phyloP scores from a whole-genome alignment of 1,284 basidiomycete species.

The Ceratobasidium sp. region DNA sequence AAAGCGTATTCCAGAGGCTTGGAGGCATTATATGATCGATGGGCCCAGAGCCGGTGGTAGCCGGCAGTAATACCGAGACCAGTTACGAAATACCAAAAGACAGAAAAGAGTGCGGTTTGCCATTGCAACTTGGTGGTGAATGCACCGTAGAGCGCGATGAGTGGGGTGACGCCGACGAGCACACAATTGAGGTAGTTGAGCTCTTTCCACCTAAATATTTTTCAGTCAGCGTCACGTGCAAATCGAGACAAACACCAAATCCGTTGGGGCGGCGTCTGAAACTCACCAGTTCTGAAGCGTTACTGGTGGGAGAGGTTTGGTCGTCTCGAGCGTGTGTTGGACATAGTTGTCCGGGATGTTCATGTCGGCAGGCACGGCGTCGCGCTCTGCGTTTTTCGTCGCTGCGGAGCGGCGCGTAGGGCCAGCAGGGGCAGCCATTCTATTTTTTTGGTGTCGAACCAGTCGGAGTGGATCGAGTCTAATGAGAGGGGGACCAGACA shows the following conservation, averaged over 20 bases:
- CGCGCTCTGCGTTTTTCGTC: conserved; percentile 39
- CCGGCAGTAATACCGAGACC: conserved; percentile 79
- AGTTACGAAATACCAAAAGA: conserved; percentile 87
- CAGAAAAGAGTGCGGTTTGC: conserved; percentile 75
- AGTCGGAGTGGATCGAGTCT: conserved; percentile 19
- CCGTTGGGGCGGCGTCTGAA: conserved; percentile 48
- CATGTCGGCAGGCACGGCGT: conserved; percentile 63
- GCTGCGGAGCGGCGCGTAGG: conserved; percentile 22
- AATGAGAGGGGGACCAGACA: conserved; percentile 20
- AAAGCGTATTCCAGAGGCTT: conserved; percentile 80
- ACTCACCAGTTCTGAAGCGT: conserved; percentile 65
- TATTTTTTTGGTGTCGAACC: conserved; percentile 30
- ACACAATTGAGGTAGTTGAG: conserved; percentile 81
- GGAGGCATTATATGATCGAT: conserved; percentile 88
- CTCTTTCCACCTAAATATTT: conserved; percentile 58
- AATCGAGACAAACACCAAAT: neutral
- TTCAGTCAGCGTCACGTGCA: conserved; percentile 22
- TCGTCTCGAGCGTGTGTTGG: conserved; percentile 79
- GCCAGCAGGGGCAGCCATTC: conserved; percentile 35
- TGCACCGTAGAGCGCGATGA: conserved; percentile 75
- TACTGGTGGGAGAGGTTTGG: conserved; percentile 80
- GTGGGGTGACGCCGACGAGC: conserved; percentile 77
- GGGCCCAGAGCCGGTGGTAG: conserved; percentile 93
- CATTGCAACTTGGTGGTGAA: conserved; percentile 67
- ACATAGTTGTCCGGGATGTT: conserved; percentile 92